Percentiles rank a stretch among this genome's conserved stretches.
These are phyloP conservation scores for Flaveria sonorensis DNA, from an alignment of 129 eudicot genomes.

Conservation along the genomic window DNA sequence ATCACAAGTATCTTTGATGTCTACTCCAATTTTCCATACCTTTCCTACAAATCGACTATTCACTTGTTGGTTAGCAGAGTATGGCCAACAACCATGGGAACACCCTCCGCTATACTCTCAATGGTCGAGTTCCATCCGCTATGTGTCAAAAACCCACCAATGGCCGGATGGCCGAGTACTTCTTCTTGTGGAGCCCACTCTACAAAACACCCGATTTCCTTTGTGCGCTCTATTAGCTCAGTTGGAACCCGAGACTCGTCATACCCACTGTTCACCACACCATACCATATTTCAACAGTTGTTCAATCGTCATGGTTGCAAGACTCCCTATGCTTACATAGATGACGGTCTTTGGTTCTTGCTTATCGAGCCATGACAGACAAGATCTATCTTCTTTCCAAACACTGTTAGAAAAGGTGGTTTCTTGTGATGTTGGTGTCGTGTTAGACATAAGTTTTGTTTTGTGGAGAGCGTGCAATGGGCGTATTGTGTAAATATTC, in stretches of 20 bases:
- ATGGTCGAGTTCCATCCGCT: conserved; percentile 74
- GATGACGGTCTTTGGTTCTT: conserved; percentile 32
- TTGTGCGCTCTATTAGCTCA: conserved; percentile 41
- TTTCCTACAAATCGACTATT: conserved; percentile 58
- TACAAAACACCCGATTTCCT: conserved; percentile 56
- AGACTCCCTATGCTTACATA: conserved; percentile 46
- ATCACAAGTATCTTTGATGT: conserved; percentile 62
- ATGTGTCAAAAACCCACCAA: conserved; percentile 64
- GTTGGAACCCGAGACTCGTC: conserved; percentile 20
- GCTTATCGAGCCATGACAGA: conserved; percentile 47
- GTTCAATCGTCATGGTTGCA: conserved; percentile 34
- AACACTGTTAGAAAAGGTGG: conserved; percentile 34
- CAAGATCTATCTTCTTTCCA: conserved; percentile 57
- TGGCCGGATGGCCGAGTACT: conserved; percentile 56
- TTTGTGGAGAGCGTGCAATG: conserved; percentile 38
- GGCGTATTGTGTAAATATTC: conserved; percentile 42
- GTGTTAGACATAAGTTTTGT: conserved; percentile 4
- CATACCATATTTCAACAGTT: conserved; percentile 61
- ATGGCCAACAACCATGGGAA: conserved; percentile 76
- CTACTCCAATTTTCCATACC: conserved; percentile 61
- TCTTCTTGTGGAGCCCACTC: conserved; percentile 69
- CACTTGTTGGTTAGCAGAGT: conserved; percentile 51
- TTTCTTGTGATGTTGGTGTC: not conserved
- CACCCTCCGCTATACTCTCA: conserved; percentile 57
- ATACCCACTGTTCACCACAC: too few relatives aligned